Percentiles rank a stretch among this genome's conserved stretches.
phyloP scores from a whole-genome alignment of 306 rosid species.

The Carpinus fangiana region DNA sequence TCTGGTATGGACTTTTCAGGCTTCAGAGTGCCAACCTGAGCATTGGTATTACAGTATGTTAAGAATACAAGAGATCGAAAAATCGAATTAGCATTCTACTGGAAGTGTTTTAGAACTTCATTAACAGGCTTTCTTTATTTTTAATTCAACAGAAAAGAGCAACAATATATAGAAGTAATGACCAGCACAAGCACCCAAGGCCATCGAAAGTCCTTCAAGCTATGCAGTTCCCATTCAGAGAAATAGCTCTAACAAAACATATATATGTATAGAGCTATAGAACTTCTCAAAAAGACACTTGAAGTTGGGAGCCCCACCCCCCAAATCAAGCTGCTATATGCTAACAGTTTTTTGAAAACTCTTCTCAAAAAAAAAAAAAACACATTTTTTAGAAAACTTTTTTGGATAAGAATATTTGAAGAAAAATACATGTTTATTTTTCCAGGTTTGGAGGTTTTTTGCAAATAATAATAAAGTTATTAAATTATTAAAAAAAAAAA shows the following conservation, averaged over 20 bases:
- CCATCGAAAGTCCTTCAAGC: background rate
- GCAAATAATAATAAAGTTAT: no score
- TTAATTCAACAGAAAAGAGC: background rate
- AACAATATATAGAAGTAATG: background rate
- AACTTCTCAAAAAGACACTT: background rate
- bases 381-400: no score
- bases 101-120: background rate
- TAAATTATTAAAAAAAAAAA: no score
- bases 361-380: no score
- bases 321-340: background rate
- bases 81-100: background rate
- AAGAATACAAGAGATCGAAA: background rate
- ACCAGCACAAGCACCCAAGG: background rate
- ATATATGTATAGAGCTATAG: background rate
- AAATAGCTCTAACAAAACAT: background rate
- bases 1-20: conserved; percentile 27
- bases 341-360: no score
- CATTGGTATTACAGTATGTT: background rate
- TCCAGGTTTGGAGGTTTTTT: no score
- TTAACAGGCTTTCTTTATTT: background rate
- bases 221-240: conserved; percentile 1
- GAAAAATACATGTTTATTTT: no score
- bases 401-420: no score
- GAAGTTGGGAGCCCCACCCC: background rate
- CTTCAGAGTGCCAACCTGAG: conserved; percentile 22